Base-by-base conservation (phyloP, 2,329 filamentous ascomycete genomes). In the Trichoderma sp. region DNA sequence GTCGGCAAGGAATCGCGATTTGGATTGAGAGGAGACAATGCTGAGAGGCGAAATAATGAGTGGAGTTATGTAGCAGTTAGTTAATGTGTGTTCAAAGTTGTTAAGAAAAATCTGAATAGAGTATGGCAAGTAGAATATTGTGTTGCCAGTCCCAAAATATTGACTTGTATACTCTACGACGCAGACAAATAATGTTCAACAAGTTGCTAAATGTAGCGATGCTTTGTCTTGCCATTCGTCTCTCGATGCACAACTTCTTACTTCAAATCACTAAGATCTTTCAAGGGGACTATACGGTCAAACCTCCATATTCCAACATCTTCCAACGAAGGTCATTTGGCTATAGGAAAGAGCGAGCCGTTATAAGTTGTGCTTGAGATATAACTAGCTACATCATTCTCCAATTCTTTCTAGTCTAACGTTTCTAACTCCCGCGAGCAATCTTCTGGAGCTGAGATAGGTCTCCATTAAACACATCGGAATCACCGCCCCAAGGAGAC, bases 381-480 rank as follows among this genome's bases (percentile, higher is more conserved):
- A 7, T 49, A 49, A 3, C n/a, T 24, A 49, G n/a, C 47, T 24
- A 49, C 5, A 5, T 5, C 10, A 2, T 24, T 24, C 47, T 13
- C 13, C 8, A 11, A 11, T 29, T n/a, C 59, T 16, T 13, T 31
- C 5, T 16, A n/a, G 3, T 5, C 21, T 19, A 4, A 11, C 8
- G 13, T 5, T 10, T 43, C 13, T 35, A 68, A 27, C 66, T 62
- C 2, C 68, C 68, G 19, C 55, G 61, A 6, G 75, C 75, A 68
- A 76, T 68, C 52, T 68, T 71, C 68, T 74, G 72, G 29, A 75
- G 70, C 47, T 72, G 70, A 6, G 70, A 24, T 24, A 72, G 53
- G 14, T 68, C 69, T 19, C 74, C 74, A 35, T 75, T 75, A 40
- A 75, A 75, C 2, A 70, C 67, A 21, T 75, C 72, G 40, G 70